A percentile compares a stretch with the other conserved stretches of the same genome.
These are phyloP conservation scores for Lactuca saligna DNA, from an alignment of 129 eudicot species.

Conservation along the genomic window DNA sequence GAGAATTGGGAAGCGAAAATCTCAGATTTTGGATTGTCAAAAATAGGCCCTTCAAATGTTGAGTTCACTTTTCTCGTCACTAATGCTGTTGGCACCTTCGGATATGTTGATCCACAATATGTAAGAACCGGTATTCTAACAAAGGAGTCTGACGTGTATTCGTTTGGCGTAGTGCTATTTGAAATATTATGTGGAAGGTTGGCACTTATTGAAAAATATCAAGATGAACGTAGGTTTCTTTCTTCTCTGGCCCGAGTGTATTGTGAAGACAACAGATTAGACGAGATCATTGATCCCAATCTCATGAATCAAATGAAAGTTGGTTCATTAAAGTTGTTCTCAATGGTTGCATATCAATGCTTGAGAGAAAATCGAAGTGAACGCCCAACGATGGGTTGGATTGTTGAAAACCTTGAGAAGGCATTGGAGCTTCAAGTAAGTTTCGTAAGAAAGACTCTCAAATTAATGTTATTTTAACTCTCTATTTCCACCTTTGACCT, in stretches of 20 bases:
- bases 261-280: not conserved
- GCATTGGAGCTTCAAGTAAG: constrained; percentile 10
- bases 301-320: not conserved
- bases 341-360: constrained; percentile 4
- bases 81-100: not conserved
- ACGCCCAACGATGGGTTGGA: constrained; percentile 3
- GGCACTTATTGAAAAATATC: not conserved
- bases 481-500: no score
- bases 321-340: not conserved
- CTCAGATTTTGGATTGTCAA: constrained; percentile 12
- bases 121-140: not conserved
- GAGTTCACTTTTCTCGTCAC: not conserved
- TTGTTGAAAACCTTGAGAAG: not conserved
- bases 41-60: constrained; percentile 13
- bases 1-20: constrained; percentile 6
- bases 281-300: not conserved
- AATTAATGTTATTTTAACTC: no score
- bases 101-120: constrained; percentile 7
- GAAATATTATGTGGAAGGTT: not conserved
- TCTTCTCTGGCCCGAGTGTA: not conserved
- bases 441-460: not conserved
- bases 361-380: not conserved
- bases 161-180: not conserved
- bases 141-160: not conserved
- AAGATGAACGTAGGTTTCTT: not conserved